Percentiles rank a stretch among this genome's conserved stretches.
These are phyloP conservation scores for Acacia concinna DNA, from an alignment of 331 rosid species.

Conservation along the genomic window DNA sequence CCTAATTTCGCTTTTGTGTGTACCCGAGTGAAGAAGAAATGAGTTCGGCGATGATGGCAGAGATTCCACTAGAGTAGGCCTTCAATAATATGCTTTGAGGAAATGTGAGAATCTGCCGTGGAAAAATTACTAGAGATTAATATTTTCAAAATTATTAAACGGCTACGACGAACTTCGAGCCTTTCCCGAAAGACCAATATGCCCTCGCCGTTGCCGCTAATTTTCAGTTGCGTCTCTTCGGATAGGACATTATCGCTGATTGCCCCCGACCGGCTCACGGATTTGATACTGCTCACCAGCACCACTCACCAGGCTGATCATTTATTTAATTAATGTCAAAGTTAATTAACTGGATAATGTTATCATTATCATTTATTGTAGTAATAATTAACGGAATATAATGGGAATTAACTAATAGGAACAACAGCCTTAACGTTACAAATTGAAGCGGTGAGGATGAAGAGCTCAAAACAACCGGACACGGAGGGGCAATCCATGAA, in stretches of 20 bases:
- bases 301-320: not conserved
- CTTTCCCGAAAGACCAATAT: constrained; percentile 16
- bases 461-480: not conserved
- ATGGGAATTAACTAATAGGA: not conserved
- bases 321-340: not conserved
- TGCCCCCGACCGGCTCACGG: not conserved
- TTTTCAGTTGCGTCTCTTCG: not conserved
- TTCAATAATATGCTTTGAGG: constrained; percentile 11
- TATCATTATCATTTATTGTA: not conserved
- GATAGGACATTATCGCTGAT: not conserved
- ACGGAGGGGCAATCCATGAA: no score
- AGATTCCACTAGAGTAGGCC: constrained; percentile 3
- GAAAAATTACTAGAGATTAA: constrained; percentile 22
- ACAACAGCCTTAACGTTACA: not conserved
- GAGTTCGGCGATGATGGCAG: constrained; percentile 35
- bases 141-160: constrained; percentile 51
- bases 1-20: not conserved
- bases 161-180: constrained; percentile 37
- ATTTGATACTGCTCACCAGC: not conserved
- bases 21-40: constrained; percentile 18
- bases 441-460: not conserved
- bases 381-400: not conserved
- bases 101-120: not conserved
- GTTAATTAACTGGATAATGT: not conserved
- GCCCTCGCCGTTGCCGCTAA: constrained; percentile 21